Conservation (phyloP, 2,329 filamentous ascomycete species). For the Pseudocercospora vitis region DNA sequence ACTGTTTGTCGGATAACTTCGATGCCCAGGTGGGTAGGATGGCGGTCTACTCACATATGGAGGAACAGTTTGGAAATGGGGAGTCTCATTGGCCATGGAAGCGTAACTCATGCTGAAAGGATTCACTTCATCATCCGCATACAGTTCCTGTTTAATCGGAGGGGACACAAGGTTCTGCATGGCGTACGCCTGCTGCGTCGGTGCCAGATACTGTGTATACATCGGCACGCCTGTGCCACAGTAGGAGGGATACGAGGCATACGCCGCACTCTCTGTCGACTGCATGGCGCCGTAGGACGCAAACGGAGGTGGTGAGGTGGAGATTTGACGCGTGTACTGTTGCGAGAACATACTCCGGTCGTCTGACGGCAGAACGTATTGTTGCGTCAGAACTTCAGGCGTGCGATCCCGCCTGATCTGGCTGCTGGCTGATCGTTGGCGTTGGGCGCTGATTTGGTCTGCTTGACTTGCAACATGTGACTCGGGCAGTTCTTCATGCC, state of each 20-base stretch:
- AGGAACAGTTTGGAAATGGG: conserved; percentile 64
- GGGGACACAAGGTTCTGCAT: conserved; percentile 44
- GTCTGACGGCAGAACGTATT: conserved; percentile 47
- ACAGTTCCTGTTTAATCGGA: conserved; percentile 67
- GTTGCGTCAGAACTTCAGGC: conserved; percentile 32
- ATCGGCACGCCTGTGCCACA: conserved; percentile 40
- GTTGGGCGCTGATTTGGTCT: conserved; percentile 10
- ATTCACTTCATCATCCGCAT: conserved; percentile 60
- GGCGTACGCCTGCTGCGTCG: conserved; percentile 42
- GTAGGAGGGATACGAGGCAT: conserved; percentile 39
- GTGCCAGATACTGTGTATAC: conserved; percentile 57
- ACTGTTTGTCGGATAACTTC: conserved; percentile 26
- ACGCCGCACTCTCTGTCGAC: conserved; percentile 61
- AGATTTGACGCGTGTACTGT: conserved; percentile 67
- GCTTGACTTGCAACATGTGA: conserved; percentile 13
- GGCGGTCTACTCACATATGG: conserved; percentile 63
- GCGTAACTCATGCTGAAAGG: conserved; percentile 69
- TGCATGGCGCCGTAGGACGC: conserved; percentile 64
- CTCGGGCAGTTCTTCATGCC: conserved; percentile 54
- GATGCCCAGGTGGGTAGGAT: conserved; percentile 26
- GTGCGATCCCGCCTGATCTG: conserved; percentile 28
- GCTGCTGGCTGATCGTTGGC: conserved; percentile 32
- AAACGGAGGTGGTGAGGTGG: conserved; percentile 70
- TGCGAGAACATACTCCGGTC: conserved; percentile 65
- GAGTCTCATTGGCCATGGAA: conserved; percentile 52